phyloP scores from a whole-genome alignment of 2,329 filamentous ascomycete genomes.

The Fusarium tanahbumbuense region DNA sequence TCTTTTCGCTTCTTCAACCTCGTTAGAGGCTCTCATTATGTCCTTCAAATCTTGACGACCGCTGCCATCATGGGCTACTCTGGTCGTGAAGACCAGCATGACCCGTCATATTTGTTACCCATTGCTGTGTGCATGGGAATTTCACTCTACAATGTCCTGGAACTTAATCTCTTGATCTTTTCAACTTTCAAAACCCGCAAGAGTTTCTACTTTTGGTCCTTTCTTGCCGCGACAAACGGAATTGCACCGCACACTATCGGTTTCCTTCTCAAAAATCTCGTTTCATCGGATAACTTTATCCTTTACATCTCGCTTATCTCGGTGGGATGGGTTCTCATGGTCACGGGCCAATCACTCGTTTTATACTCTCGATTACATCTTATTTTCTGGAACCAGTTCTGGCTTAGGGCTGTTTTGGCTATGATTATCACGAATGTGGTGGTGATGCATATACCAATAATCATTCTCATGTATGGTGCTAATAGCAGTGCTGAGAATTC shows the following conservation, averaged over 20 bases:
- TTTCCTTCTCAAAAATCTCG: slow-evolving; percentile 57
- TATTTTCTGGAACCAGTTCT: slow-evolving; percentile 61
- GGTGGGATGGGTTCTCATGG: slow-evolving; percentile 58
- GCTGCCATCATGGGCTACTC: slow-evolving; percentile 18
- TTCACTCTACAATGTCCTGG: slow-evolving; percentile 49
- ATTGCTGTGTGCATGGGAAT: slow-evolving; percentile 38
- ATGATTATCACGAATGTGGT: slow-evolving; percentile 68
- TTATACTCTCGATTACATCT: slow-evolving; percentile 72
- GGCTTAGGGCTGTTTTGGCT: slow-evolving; percentile 61
- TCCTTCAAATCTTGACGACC: not conserved
- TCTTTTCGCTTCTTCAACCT: slow-evolving; percentile 4
- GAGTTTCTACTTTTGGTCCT: slow-evolving; percentile 55
- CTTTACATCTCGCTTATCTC: slow-evolving; percentile 46
- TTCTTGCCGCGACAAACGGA: slow-evolving; percentile 49
- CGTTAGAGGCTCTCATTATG: slow-evolving; percentile 7
- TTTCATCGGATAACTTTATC: slow-evolving; percentile 17
- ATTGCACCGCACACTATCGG: slow-evolving; percentile 54
- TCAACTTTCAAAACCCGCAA: slow-evolving; percentile 48
- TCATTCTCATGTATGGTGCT: slow-evolving; percentile 66
- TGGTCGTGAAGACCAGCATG: slow-evolving; percentile 13
- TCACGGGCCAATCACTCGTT: slow-evolving; percentile 70
- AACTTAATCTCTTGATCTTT: slow-evolving; percentile 49
- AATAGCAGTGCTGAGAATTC: slow-evolving; percentile 50
- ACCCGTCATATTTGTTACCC: not conserved
- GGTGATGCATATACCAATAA: slow-evolving; percentile 63